These are phyloP conservation scores for Ogataea corticis DNA, from an alignment of 805 yeast genomes.

Conservation along the genomic window DNA sequence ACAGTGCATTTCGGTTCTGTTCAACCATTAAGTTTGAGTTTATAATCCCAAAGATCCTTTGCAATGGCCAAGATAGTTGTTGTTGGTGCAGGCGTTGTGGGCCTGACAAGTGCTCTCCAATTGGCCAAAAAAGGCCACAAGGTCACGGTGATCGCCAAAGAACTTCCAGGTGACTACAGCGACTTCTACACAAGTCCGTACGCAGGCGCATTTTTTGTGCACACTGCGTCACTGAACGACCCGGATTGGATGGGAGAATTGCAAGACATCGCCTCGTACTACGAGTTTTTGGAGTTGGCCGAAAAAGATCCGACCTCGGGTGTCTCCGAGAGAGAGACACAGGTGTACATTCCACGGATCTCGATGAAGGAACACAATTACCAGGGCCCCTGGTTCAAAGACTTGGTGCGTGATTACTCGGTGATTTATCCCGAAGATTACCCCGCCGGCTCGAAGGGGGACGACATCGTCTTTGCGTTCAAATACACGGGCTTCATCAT, in stretches of 20 bases:
- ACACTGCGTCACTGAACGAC: slow-evolving; percentile 39
- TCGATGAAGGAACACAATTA: slow-evolving; percentile 28
- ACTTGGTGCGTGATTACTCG: slow-evolving; percentile 37
- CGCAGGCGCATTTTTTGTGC: slow-evolving; percentile 52
- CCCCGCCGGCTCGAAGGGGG: slow-evolving; percentile 30
- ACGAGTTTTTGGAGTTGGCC: slow-evolving; percentile 38
- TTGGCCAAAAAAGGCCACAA: slow-evolving; percentile 42
- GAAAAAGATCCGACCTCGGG: slow-evolving; percentile 41
- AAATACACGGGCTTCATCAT: slow-evolving; percentile 62
- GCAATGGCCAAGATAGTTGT: slow-evolving; percentile 27
- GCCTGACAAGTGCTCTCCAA: slow-evolving; percentile 52
- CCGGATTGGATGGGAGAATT: slow-evolving; percentile 29
- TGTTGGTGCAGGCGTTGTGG: slow-evolving; percentile 55
- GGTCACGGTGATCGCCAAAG: slow-evolving; percentile 52
- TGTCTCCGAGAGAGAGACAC: slow-evolving; percentile 32
- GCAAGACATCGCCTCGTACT: slow-evolving; percentile 40
- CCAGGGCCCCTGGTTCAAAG: slow-evolving; percentile 42
- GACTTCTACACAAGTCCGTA: slow-evolving; percentile 45
- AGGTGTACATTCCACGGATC: slow-evolving; percentile 31
- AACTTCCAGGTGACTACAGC: slow-evolving; percentile 41
- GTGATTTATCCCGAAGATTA: slow-evolving; percentile 33
- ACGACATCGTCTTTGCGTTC: slow-evolving; percentile 44
- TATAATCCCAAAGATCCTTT: neutral
- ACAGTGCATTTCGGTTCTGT: no score
- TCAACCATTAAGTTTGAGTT: no score